Conservation (phyloP, 805 yeast genomes). For the Metschnikowia lunata region DNA sequence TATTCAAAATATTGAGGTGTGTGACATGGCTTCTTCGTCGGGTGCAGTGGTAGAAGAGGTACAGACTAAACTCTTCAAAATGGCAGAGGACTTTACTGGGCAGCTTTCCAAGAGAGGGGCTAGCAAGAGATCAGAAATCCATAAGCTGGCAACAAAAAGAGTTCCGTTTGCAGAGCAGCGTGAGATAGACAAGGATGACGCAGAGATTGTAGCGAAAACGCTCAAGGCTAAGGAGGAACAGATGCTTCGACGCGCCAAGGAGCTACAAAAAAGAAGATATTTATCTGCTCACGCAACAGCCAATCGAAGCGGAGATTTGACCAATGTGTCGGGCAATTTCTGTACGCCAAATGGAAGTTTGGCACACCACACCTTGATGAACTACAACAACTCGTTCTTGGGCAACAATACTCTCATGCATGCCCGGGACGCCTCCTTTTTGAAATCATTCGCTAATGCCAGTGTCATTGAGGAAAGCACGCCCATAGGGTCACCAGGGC, state of each 20-base stretch:
- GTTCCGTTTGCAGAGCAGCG: background rate
- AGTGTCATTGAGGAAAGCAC: constrained; percentile 37
- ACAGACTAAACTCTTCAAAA: constrained; percentile 18
- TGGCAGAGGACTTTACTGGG: constrained; percentile 25
- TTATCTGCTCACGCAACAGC: constrained; percentile 26
- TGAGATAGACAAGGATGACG: background rate
- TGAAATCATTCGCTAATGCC: constrained; percentile 28
- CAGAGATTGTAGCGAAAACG: background rate
- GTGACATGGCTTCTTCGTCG: constrained; percentile 31
- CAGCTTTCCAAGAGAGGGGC: constrained; percentile 28
- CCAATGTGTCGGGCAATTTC: constrained; percentile 10
- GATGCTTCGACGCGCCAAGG: constrained; percentile 26
- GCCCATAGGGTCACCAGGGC: constrained; percentile 28
- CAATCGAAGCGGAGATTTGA: constrained; percentile 11
- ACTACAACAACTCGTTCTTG: constrained; percentile 16
- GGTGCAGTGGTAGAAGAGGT: constrained; percentile 25
- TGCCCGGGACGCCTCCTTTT: constrained; percentile 22
- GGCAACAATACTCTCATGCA: constrained; percentile 10
- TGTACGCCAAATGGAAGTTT: constrained; percentile 13
- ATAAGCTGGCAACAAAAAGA: constrained; percentile 1
- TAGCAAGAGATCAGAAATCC: constrained; percentile 17
- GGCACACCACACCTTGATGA: constrained; percentile 13
- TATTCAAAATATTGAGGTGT: constrained; percentile 22
- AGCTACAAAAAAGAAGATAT: constrained; percentile 28
- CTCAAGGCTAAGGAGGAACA: constrained; percentile 20